These are phyloP conservation scores for Rhizoclosmatium sp. DNA, from an alignment of 192 early-diverging fungal genomes.

Conservation along the genomic window DNA sequence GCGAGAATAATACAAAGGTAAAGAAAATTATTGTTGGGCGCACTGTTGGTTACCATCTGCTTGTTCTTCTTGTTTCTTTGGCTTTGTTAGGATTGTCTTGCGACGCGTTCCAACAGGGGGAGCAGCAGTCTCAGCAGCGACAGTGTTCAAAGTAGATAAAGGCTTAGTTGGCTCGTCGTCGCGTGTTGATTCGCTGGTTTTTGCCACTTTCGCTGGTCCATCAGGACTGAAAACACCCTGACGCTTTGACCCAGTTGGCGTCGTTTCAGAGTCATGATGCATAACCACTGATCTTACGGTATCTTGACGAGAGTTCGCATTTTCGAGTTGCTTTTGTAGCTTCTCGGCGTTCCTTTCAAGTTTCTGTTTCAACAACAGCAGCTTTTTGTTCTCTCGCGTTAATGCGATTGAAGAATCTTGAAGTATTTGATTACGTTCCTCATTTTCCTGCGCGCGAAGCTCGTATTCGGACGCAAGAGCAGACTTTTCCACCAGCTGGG, in stretches of 20 bases:
- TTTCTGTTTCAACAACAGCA: conserved; percentile 4
- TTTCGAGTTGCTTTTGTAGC: conserved; percentile 19
- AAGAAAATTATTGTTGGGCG: conserved; percentile 3
- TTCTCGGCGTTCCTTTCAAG: conserved; percentile 9
- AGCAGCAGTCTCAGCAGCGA: background rate
- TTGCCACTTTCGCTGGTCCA: background rate
- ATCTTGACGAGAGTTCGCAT: background rate
- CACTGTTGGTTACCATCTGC: background rate
- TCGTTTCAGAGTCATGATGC: background rate
- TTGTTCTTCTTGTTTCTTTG: background rate
- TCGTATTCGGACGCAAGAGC: conserved; percentile 8
- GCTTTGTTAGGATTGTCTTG: background rate
- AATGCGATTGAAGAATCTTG: conserved; percentile 14
- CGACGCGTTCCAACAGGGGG: conserved; percentile 4
- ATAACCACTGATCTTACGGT: background rate
- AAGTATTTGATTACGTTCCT: conserved; percentile 22
- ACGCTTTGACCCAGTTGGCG: conserved; percentile 21
- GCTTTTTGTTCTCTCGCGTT: conserved; percentile 30
- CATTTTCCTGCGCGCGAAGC: conserved; percentile 19
- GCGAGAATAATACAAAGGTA: too few relatives aligned
- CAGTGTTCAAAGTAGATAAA: background rate
- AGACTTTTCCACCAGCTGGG: background rate
- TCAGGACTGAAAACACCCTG: background rate
- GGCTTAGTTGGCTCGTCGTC: background rate
- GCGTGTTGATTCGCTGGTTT: background rate